Conservation (phyloP, 345 rosid genomes). For the Linum tenue region DNA sequence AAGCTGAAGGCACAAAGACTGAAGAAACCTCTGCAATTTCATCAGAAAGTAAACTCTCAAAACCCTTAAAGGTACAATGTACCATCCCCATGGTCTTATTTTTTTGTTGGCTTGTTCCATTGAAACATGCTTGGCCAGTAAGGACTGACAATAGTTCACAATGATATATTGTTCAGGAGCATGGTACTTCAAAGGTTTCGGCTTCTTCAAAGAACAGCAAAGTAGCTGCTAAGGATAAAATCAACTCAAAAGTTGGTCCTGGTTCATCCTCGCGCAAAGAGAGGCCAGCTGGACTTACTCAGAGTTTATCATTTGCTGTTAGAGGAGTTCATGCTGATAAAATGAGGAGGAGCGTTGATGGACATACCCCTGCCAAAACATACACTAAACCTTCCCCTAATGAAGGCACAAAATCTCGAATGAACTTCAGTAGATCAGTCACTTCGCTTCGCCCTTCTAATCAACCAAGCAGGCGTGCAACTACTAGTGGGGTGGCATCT, state of each 20-base stretch:
- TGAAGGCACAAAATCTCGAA: slow-evolving; percentile 19
- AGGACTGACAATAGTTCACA: not conserved
- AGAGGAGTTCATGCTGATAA: slow-evolving; percentile 36
- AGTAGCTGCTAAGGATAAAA: slow-evolving; percentile 35
- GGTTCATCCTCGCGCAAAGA: slow-evolving; percentile 34
- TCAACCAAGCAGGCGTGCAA: slow-evolving; percentile 19
- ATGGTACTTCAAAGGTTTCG: slow-evolving; percentile 13
- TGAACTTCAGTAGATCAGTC: slow-evolving; percentile 22
- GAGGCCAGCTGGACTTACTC: slow-evolving; percentile 38
- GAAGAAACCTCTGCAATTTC: slow-evolving; percentile 20
- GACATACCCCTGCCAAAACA: slow-evolving; percentile 22
- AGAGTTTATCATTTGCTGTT: slow-evolving; percentile 64
- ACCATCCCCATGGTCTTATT: slow-evolving; percentile 8
- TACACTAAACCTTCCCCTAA: slow-evolving; percentile 30
- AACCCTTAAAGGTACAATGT: slow-evolving; percentile 40
- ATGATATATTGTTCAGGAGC: slow-evolving; percentile 29
- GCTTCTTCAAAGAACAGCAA: slow-evolving; percentile 33
- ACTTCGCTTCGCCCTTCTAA: slow-evolving; percentile 18
- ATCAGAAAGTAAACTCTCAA: slow-evolving; percentile 32
- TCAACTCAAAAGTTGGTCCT: slow-evolving; percentile 31
- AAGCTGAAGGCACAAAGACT: slow-evolving; percentile 20
- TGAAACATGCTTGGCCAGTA: not conserved
- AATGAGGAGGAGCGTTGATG: slow-evolving; percentile 50
- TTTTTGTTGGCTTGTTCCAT: slow-evolving; percentile 2
- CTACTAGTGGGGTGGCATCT: slow-evolving; percentile 18